Evolutionary conservation across 176 grass and related monocot genomes (phyloP), one percentile per base, ranked within the genome.

Genomic region (Aegilops longissima): DNA sequence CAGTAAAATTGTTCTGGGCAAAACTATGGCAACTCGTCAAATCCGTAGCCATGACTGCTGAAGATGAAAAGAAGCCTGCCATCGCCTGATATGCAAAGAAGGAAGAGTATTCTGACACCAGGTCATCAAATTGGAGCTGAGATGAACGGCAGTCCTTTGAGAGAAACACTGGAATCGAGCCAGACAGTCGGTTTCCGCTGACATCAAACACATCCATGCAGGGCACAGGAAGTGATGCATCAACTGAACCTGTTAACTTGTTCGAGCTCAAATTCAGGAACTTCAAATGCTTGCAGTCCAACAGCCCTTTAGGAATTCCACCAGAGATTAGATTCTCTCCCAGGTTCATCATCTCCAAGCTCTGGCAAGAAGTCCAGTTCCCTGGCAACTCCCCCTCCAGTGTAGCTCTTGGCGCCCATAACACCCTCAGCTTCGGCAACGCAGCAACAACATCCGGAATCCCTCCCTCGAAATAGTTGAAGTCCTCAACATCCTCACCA

Each of bases 151-250:
- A 99, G 8, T n/a, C 85, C 86, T 67, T 84, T 30, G 85, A 58
- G 49, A 39, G 70, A 62, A 96, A 99, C 72, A 75, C 87, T 27
- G 86, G 88, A 52, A 99, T 91, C 0, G 85, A 66, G 23, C 90
- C 94, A 80, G 90, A 94, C 12, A 99, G 69, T 21, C 88, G 82
- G 85, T 99, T 99, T 52, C 92, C 97, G 88, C 87, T 96, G 73
- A 94, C 84, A 96, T 96, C 97, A 87, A 96, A 96, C 20, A 94
- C 82, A 87, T 99, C 87, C 92, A 99, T 91, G 85, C 97, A 99
- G 73, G 97, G 97, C 27, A 99, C 90, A 52, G 54, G 54, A 27
- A 96, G 61, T 18, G 93, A 90, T 30, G 84, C 72, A 84, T 85
- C 90, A 54, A 99, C 73, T 61, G 73, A 84, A 83, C 89, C 97